phyloP scores from a whole-genome alignment of 768 basidiomycete genomes.

The Gyrodon lividus region DNA sequence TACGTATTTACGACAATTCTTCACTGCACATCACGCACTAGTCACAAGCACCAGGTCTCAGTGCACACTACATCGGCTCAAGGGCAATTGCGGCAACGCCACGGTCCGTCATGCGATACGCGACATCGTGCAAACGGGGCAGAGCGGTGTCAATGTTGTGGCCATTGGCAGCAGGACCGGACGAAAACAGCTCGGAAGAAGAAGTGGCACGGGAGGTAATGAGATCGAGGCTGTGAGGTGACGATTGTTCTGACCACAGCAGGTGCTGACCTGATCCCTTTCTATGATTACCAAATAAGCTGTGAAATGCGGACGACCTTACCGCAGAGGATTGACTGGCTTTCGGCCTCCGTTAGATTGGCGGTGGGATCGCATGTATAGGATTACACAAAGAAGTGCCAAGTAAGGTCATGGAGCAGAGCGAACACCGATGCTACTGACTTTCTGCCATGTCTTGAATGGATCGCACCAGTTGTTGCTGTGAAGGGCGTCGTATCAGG shows the following conservation, averaged over 20 bases:
- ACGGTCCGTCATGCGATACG: constrained; percentile 58
- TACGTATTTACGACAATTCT: neutral
- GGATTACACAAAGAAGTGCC: constrained; percentile 36
- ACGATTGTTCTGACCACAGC: constrained; percentile 74
- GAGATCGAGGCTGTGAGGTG: constrained; percentile 64
- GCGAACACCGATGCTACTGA: constrained; percentile 24
- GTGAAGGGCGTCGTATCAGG: neutral
- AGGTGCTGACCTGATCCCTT: constrained; percentile 52
- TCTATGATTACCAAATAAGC: neutral
- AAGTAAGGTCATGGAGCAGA: neutral
- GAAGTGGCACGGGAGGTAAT: constrained; percentile 67
- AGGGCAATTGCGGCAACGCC: constrained; percentile 60
- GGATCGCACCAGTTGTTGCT: constrained; percentile 75
- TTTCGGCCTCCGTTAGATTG: constrained; percentile 48
- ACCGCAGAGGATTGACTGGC: constrained; percentile 67
- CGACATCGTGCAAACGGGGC: constrained; percentile 60
- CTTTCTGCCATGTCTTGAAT: constrained; percentile 80
- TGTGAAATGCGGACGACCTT: constrained; percentile 14
- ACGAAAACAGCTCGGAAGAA: constrained; percentile 79
- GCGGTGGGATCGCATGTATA: constrained; percentile 73
- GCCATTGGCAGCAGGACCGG: constrained; percentile 47
- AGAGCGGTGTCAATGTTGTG: constrained; percentile 48
- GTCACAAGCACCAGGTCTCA: constrained; percentile 60
- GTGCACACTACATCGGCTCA: constrained; percentile 72
- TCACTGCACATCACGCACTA: constrained; percentile 18